These are phyloP conservation scores for Chamaecrista fasciculata DNA, from an alignment of 306 rosid genomes.

Conservation along the genomic window DNA sequence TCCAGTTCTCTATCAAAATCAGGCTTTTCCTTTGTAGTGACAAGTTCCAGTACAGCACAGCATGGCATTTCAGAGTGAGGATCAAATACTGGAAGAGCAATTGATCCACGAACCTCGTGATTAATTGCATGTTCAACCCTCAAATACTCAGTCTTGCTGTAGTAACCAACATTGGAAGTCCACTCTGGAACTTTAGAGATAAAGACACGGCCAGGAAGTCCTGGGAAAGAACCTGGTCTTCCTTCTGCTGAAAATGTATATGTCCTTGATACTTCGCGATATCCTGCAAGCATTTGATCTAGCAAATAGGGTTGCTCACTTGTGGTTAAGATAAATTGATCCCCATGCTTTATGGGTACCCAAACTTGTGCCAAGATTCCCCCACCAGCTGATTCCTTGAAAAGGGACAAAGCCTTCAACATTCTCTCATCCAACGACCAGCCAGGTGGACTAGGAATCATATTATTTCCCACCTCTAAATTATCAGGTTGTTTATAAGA, in stretches of 20 bases:
- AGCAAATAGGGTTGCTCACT: conserved; percentile 94
- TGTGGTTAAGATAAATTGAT: conserved; percentile 67
- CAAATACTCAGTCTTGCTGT: conserved; percentile 64
- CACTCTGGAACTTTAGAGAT: conserved; percentile 81
- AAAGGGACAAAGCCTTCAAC: conserved; percentile 74
- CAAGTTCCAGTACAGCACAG: conserved; percentile 84
- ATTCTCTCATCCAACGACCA: conserved; percentile 85
- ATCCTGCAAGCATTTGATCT: conserved; percentile 79
- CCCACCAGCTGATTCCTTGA: conserved; percentile 76
- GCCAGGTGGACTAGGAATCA: conserved; percentile 46
- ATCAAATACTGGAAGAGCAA: conserved; percentile 74
- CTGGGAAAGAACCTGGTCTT: conserved; percentile 48
- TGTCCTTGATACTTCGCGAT: conserved; percentile 84
- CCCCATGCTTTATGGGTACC: conserved; percentile 76
- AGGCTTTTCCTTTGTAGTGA: conserved; percentile 66
- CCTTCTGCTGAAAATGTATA: conserved; percentile 65
- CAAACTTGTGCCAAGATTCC: conserved; percentile 95
- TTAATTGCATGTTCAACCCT: conserved; percentile 71
- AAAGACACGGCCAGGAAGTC: conserved; percentile 95
- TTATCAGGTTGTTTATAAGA: conserved; percentile 34
- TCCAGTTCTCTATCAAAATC: conserved; percentile 78
- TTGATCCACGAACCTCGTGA: conserved; percentile 81
- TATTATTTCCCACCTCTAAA: conserved; percentile 29
- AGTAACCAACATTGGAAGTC: conserved; percentile 87
- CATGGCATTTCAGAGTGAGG: conserved; percentile 47